Percentiles rank a stretch among this genome's conserved stretches.
phyloP scores from a whole-genome alignment of 257 asterid species.

The Nicotiana attenuata region DNA sequence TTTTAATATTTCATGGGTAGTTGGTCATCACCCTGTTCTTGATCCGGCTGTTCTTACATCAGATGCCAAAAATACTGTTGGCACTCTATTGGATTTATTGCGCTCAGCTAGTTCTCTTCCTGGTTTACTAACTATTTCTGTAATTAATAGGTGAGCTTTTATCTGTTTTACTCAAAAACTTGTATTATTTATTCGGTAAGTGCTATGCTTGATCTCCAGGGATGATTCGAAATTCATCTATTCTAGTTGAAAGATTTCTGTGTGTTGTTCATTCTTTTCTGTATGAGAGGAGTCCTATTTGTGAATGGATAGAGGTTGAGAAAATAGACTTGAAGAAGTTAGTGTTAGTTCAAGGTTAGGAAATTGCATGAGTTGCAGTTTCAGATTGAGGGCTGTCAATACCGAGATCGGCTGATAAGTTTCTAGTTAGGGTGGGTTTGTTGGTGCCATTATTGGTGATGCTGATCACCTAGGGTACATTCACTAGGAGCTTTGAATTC shows the following conservation, averaged over 20 bases:
- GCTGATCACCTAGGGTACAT: background rate
- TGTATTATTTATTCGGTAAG: background rate
- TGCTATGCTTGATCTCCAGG: conserved; percentile 2
- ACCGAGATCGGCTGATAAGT: background rate
- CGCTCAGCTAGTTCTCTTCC: conserved; percentile 59
- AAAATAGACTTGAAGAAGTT: background rate
- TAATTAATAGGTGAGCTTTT: conserved; percentile 78
- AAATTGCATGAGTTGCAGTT: background rate
- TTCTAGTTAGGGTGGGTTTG: background rate
- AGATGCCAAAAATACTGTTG: conserved; percentile 68
- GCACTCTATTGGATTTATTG: conserved; percentile 66
- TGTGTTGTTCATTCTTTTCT: background rate
- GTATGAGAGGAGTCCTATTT: background rate
- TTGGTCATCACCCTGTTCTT: conserved; percentile 70
- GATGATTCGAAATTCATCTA: background rate
- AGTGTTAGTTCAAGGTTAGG: background rate
- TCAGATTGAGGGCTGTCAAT: background rate
- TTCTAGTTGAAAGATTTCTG: conserved; percentile 1
- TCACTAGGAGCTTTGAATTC: background rate
- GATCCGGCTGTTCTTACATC: conserved; percentile 56
- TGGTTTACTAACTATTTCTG: conserved; percentile 70
- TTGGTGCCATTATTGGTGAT: background rate
- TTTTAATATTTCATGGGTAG: conserved; percentile 76
- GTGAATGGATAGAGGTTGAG: background rate
- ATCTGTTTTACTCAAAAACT: background rate